Percentiles rank a stretch among this genome's conserved stretches.
Evolutionary conservation across 805 yeast genomes (phyloP).

Genomic region (Wickerhamiella musiphila): DNA sequence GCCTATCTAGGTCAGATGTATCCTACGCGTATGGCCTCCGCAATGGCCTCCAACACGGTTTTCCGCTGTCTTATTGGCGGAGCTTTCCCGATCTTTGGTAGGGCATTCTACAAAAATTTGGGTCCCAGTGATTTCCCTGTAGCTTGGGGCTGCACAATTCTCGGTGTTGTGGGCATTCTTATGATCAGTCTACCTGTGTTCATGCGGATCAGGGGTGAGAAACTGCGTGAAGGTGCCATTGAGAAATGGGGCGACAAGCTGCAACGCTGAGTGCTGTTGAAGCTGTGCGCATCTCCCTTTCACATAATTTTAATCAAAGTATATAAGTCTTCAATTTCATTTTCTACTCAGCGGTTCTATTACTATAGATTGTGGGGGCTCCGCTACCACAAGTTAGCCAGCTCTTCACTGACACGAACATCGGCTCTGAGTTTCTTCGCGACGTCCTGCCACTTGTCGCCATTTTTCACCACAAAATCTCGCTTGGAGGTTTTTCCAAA

Average conservation of each 20-base stretch:
- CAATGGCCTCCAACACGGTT: slow-evolving; percentile 39
- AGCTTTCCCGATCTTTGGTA: slow-evolving; percentile 47
- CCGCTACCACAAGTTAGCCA: not conserved
- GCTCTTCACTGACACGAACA: not conserved
- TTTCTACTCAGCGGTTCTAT: not conserved
- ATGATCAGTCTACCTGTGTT: slow-evolving; percentile 33
- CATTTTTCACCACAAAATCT: not conserved
- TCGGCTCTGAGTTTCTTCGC: slow-evolving; percentile 1
- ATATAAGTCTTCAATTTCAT: no score
- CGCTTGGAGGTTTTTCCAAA: not conserved
- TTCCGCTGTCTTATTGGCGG: slow-evolving; percentile 36
- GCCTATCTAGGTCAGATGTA: slow-evolving; percentile 34
- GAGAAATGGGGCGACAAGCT: slow-evolving; percentile 7
- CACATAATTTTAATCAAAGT: not conserved
- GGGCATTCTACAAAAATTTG: slow-evolving; percentile 33
- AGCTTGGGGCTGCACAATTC: slow-evolving; percentile 38
- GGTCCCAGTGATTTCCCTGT: slow-evolving; percentile 31
- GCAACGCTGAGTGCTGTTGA: not conserved
- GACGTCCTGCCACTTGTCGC: not conserved
- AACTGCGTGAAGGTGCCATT: slow-evolving; percentile 6
- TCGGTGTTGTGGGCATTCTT: slow-evolving; percentile 28
- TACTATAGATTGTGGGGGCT: not conserved
- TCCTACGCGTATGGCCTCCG: slow-evolving; percentile 36
- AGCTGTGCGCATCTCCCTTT: not conserved
- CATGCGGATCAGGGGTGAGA: slow-evolving; percentile 5